Evolutionary conservation across 305 asterid genomes (phyloP).

Genomic region (Petunia hybrid): DNA sequence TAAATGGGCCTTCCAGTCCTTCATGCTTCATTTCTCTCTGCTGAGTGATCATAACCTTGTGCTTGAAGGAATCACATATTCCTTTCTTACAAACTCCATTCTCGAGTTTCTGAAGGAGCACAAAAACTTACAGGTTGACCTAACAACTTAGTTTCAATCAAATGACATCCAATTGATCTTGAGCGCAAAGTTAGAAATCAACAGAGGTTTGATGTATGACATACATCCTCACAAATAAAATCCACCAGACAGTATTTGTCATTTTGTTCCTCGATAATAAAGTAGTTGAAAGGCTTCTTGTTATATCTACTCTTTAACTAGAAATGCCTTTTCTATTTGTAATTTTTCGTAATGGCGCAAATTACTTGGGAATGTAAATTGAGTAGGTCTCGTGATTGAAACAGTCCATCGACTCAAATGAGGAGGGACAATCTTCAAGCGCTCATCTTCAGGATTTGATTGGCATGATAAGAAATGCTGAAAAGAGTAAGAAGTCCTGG

Average conservation of each 20-base stretch:
- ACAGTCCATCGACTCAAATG: constrained; percentile 66
- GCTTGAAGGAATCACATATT: too few relatives aligned
- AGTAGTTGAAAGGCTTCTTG: constrained; percentile 26
- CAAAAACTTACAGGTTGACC: not conserved
- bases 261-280: not conserved
- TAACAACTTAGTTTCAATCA: constrained; percentile 23
- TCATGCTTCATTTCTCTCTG: constrained; percentile 13
- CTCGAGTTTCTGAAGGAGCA: too few relatives aligned
- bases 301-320: constrained; percentile 15
- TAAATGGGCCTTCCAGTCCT: constrained; percentile 13
- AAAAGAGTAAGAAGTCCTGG: constrained; percentile 65
- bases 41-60: not conserved
- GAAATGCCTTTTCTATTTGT: not conserved
- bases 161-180: not conserved
- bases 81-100: too few relatives aligned
- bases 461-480: constrained; percentile 90
- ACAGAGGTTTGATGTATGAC: constrained; percentile 21
- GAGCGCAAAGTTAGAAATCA: not conserved
- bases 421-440: constrained; percentile 56
- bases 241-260: not conserved
- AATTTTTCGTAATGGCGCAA: constrained; percentile 21
- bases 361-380: constrained; percentile 39
- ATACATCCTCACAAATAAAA: constrained; percentile 13
- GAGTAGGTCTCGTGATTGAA: constrained; percentile 46
- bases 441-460: constrained; percentile 69